These are phyloP conservation scores for Boletus subparvulus DNA, from an alignment of 768 basidiomycete species.

Conservation along the genomic window DNA sequence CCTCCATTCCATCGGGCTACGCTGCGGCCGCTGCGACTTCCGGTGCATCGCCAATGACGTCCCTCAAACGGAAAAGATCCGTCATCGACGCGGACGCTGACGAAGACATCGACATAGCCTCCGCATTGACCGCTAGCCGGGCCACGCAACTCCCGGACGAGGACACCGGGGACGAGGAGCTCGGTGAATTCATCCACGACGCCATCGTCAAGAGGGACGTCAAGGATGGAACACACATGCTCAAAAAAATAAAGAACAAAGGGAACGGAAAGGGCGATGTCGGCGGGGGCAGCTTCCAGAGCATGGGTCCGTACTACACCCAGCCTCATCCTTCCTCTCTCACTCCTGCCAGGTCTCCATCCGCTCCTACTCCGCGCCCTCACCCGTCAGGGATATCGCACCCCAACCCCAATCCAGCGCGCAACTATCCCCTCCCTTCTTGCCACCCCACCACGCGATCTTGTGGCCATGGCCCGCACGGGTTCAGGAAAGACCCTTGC, in stretches of 20 bases:
- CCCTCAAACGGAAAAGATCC: constrained; percentile 33
- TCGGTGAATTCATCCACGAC: constrained; percentile 62
- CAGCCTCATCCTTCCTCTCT: neutral
- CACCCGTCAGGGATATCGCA: constrained; percentile 89
- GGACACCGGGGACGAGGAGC: constrained; percentile 47
- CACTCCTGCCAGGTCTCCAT: constrained; percentile 59
- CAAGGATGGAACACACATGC: constrained; percentile 69
- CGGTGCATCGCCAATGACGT: constrained; percentile 29
- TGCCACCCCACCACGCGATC: constrained; percentile 80
- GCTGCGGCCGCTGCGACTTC: neutral
- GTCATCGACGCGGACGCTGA: constrained; percentile 9
- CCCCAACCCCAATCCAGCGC: constrained; percentile 95
- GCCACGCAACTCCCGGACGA: neutral
- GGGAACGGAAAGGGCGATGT: constrained; percentile 72
- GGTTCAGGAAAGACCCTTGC: constrained; percentile 98
- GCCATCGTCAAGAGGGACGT: constrained; percentile 72
- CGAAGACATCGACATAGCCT: constrained; percentile 66
- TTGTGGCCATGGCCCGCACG: constrained; percentile 98
- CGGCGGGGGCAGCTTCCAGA: constrained; percentile 94
- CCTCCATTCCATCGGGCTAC: neutral
- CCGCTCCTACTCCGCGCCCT: constrained; percentile 82
- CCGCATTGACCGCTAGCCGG: constrained; percentile 44
- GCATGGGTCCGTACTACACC: constrained; percentile 69
- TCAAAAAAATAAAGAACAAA: constrained; percentile 79
- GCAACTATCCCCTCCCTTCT: constrained; percentile 84